Evolutionary conservation across 2,329 filamentous ascomycete species (phyloP).

Genomic region (Pyrenophora tritici-repentis): DNA sequence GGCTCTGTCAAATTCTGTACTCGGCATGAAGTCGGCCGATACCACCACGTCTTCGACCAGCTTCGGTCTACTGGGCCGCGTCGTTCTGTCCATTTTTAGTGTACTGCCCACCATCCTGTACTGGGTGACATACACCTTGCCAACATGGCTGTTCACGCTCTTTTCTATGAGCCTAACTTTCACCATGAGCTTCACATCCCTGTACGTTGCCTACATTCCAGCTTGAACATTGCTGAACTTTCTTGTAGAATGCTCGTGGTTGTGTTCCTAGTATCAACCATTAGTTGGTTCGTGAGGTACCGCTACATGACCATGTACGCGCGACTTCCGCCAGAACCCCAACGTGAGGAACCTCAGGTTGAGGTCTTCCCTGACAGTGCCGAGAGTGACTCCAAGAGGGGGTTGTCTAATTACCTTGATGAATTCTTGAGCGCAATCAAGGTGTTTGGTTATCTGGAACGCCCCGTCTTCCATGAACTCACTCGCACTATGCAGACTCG

Average conservation of each 20-base stretch:
- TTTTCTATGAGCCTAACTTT: conserved; percentile 94
- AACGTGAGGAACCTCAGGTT: conserved; percentile 92
- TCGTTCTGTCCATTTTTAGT: conserved; percentile 56
- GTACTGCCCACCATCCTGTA: conserved; percentile 67
- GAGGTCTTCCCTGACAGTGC: conserved; percentile 94
- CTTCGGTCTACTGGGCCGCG: conserved; percentile 54
- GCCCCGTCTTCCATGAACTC: conserved; percentile 95
- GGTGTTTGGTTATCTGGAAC: conserved; percentile 95
- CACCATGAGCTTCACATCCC: conserved; percentile 96
- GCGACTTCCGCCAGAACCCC: conserved; percentile 87
- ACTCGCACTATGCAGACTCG: conserved; percentile 98
- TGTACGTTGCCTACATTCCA: conserved; percentile 61
- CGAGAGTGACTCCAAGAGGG: conserved; percentile 86
- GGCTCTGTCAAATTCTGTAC: conserved; percentile 26
- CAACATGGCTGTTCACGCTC: conserved; percentile 84
- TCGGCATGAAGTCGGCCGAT: conserved; percentile 29
- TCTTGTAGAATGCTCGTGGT: conserved; percentile 63
- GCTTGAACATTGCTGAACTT: conserved; percentile 30
- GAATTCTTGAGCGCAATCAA: conserved; percentile 99
- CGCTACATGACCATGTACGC: conserved; percentile 97
- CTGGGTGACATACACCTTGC: conserved; percentile 84
- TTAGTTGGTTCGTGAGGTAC: conserved; percentile 94
- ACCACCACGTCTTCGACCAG: conserved; percentile 33
- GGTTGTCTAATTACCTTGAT: conserved; percentile 93
- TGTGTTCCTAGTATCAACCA: conserved; percentile 75